Conservation (phyloP, 768 basidiomycete genomes). For the Amyloporia xantha region DNA sequence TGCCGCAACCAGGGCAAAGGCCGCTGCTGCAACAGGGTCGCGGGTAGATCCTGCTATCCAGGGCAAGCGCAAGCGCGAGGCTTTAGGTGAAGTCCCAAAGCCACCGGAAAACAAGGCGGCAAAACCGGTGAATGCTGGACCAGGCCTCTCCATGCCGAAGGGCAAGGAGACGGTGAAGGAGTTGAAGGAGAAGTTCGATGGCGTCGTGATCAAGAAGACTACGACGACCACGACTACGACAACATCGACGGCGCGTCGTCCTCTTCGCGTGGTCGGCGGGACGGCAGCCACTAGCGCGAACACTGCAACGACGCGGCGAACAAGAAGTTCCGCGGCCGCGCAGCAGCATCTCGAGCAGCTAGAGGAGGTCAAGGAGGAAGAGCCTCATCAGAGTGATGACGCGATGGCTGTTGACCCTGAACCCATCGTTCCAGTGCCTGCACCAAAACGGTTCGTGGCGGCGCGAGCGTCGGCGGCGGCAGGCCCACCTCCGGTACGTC, state of each 20-base stretch:
- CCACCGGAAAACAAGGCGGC: constrained; percentile 41
- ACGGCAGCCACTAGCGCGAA: constrained; percentile 15
- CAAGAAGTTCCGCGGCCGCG: constrained; percentile 16
- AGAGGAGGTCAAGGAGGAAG: constrained; percentile 28
- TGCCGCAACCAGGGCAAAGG: constrained; percentile 48
- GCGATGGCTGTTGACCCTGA: constrained; percentile 39
- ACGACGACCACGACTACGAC: constrained; percentile 36
- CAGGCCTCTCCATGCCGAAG: constrained; percentile 31
- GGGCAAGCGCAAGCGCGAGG: constrained; percentile 72
- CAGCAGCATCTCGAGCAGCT: constrained; percentile 18
- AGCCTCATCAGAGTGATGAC: constrained; percentile 35
- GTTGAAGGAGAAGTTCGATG: constrained; percentile 47
- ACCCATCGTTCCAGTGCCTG: constrained; percentile 21
- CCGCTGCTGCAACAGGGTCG: constrained; percentile 34
- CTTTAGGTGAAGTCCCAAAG: constrained; percentile 62
- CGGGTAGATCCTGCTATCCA: constrained; percentile 42
- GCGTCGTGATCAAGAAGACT: constrained; percentile 51
- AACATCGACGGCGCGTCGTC: constrained; percentile 39
- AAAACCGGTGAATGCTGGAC: constrained; percentile 6
- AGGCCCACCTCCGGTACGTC: constrained; percentile 5
- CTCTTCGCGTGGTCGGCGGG: constrained; percentile 46
- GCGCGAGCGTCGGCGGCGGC: constrained; percentile 15
- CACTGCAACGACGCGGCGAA: constrained; percentile 19
- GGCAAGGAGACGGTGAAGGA: constrained; percentile 44
- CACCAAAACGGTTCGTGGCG: constrained; percentile 22